These are phyloP conservation scores for Apophysomyces ossiformis DNA, from an alignment of 371 early-diverging fungal genomes.

Conservation along the genomic window DNA sequence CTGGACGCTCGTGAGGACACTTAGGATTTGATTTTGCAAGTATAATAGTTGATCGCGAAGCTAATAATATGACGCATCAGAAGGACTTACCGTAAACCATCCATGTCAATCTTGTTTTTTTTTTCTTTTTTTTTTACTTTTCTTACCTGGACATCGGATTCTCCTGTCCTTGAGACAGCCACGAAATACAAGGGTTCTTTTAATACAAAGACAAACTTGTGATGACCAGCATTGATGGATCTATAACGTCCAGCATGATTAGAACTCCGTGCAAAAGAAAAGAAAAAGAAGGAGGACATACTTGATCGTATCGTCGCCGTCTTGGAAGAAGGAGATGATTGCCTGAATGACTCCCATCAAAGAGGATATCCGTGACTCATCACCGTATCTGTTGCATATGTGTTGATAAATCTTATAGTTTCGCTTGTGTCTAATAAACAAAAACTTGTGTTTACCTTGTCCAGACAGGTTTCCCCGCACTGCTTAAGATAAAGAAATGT, in stretches of 20 bases:
- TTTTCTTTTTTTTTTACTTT: background rate
- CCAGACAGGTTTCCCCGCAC: constrained; percentile 90
- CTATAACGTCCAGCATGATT: constrained; percentile 29
- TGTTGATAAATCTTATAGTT: background rate
- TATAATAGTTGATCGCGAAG: constrained; percentile 82
- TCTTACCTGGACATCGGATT: constrained; percentile 77
- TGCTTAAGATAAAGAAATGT: constrained; percentile 84
- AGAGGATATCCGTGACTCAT: constrained; percentile 86
- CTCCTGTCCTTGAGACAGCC: constrained; percentile 80
- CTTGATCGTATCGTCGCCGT: constrained; percentile 81
- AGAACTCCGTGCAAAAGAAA: background rate
- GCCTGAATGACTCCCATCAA: constrained; percentile 94
- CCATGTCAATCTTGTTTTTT: background rate
- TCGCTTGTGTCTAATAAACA: background rate
- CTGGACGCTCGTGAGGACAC: constrained; percentile 83
- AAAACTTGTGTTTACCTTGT: constrained; percentile 49
- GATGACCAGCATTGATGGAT: constrained; percentile 77
- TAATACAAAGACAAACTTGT: constrained; percentile 83
- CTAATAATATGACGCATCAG: constrained; percentile 46
- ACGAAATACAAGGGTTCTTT: constrained; percentile 87
- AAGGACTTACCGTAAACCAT: background rate
- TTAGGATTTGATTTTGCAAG: constrained; percentile 86
- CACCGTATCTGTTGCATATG: constrained; percentile 72
- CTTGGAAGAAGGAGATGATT: constrained; percentile 84
- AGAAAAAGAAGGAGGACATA: constrained; percentile 23